A percentile compares a stretch with the other conserved stretches of the same genome.
phyloP scores from a whole-genome alignment of 2,329 filamentous ascomycete genomes.

The Aspergillus sp. region DNA sequence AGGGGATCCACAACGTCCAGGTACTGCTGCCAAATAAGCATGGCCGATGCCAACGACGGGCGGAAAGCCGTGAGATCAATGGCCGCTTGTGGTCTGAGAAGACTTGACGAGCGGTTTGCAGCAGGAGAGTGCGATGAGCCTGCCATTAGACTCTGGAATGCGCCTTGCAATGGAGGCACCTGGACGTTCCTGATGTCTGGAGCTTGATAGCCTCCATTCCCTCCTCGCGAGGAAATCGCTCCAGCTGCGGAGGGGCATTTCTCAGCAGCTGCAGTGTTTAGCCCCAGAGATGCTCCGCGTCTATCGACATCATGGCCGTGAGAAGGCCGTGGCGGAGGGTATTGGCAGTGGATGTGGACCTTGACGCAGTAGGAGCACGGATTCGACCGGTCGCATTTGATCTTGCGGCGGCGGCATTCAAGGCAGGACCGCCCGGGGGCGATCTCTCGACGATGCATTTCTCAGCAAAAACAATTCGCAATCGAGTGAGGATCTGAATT shows the following conservation, averaged over 20 bases:
- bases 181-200: neutral
- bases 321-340: neutral
- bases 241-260: neutral
- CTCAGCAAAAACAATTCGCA: neutral
- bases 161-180: neutral
- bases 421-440: conserved; percentile 18
- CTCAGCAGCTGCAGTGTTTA: neutral
- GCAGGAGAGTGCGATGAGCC: neutral
- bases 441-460: conserved; percentile 12
- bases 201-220: neutral
- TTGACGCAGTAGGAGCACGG: conserved; percentile 20
- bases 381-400: conserved; percentile 23
- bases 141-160: neutral
- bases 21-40: conserved; percentile 22
- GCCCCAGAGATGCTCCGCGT: neutral
- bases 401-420: conserved; percentile 27
- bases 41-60: conserved; percentile 6
- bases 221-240: neutral
- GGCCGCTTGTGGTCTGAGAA: neutral
- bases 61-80: neutral
- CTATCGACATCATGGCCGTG: neutral
- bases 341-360: neutral
- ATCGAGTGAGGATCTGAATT: neutral
- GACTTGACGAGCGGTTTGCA: neutral
- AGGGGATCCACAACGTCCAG: conserved; percentile 51